Conservation (phyloP, 2,329 filamentous ascomycete genomes). For the Lithohypha guttulata region DNA sequence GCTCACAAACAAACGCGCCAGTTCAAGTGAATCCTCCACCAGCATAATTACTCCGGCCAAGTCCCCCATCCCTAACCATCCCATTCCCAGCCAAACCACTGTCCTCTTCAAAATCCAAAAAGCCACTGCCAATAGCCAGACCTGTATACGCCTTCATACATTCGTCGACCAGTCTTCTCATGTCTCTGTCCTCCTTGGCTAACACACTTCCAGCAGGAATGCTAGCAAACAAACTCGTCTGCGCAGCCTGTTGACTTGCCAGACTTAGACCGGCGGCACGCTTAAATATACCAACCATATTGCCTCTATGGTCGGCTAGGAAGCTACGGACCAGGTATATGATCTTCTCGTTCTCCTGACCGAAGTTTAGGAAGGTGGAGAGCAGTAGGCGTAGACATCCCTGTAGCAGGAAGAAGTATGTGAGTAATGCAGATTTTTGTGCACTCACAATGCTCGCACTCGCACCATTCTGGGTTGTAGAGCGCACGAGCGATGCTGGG, state of each 20-base stretch:
- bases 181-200: conserved; percentile 5
- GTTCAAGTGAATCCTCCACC: background rate
- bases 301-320: conserved; percentile 67
- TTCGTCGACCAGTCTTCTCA: conserved; percentile 14
- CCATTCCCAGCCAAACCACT: conserved; percentile 10
- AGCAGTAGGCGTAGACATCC: conserved; percentile 72
- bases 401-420: conserved; percentile 75
- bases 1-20: too few species aligned
- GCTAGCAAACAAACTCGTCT: conserved; percentile 1
- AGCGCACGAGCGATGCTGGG: background rate
- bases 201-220: background rate
- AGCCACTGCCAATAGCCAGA: conserved; percentile 15
- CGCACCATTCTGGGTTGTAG: background rate
- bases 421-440: conserved; percentile 59
- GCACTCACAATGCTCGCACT: conserved; percentile 39
- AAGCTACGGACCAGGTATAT: conserved; percentile 68
- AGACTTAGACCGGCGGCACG: conserved; percentile 67
- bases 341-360: conserved; percentile 64
- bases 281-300: conserved; percentile 85
- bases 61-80: conserved; percentile 1
- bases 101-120: conserved; percentile 17
- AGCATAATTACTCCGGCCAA: background rate
- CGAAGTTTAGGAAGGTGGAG: conserved; percentile 68
- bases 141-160: conserved; percentile 19
- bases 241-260: conserved; percentile 22